Evolutionary conservation across 192 early-diverging fungal species (phyloP), one percentile per base, ranked within the genome.

Genomic region (Coemansia sp.): DNA sequence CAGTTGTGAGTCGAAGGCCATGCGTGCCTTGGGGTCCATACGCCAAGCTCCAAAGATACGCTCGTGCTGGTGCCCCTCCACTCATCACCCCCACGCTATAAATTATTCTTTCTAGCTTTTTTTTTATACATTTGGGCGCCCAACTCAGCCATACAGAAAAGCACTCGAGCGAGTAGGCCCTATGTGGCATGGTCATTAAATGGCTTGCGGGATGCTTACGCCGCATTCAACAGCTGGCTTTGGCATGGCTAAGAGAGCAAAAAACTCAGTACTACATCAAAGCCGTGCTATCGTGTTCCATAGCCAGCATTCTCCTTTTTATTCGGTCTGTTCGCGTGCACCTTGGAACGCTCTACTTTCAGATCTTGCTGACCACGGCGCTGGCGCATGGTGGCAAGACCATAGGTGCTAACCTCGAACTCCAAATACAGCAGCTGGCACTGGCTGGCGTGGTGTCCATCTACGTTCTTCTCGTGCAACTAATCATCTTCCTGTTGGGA

Each of bases 331-430:
- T 73, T 12, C 77, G 68, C 18, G 2, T 16, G 3, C 50, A 35
- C 16, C 62, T 79, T 20, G 77, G 77, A 3, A 37, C 71, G 7
- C 37, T 72, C 0, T 79, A 73, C 42, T 70, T 79, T 36, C 64
- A 70, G 20, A 62, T 70, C 0, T 33, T 79, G 25, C 62, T 79
- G 4, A 73, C 71, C 37, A 73, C 77, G 0, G 68, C 64, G 10
- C 53, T 72, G 62, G 77, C 77, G n/a, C 70, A 79, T 28, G 71
- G 68, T 21, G 77, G 77, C 6, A 72, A 52, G 61, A 73, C 71
- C 1, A 65, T 79, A 1, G 77, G 77, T 6, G 71, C 77, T 2
- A 79, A 79, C 55, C 62, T 79, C 9, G 77, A 79, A 52, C 37
- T 73, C 3, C 77, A 79, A 65, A 11, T 66, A 3, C 77, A 79